phyloP scores from a whole-genome alignment of 2,329 filamentous ascomycete species.

The Torrubiella hemipterigena region DNA sequence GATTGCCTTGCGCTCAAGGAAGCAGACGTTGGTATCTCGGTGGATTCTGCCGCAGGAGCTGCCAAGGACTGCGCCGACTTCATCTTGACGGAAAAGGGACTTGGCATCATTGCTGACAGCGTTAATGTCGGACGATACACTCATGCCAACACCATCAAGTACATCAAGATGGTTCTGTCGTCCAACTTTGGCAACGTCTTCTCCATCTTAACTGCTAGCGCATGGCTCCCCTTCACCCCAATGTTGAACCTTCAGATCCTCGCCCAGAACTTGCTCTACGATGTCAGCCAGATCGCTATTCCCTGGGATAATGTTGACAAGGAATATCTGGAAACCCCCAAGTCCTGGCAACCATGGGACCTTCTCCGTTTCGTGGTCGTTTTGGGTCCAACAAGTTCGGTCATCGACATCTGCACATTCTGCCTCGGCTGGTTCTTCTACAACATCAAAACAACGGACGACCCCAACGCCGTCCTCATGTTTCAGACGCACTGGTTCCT shows the following conservation, averaged over 20 bases:
- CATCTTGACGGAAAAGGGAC: constrained; percentile 16
- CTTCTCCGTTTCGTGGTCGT: constrained; percentile 16
- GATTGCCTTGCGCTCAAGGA: constrained; percentile 16
- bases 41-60: constrained; percentile 15
- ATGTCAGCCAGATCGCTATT: constrained; percentile 17
- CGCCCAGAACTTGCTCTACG: constrained; percentile 16
- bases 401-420: constrained; percentile 15
- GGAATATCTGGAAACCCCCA: constrained; percentile 14
- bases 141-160: constrained; percentile 17
- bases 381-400: constrained; percentile 15
- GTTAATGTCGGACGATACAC: constrained; percentile 14
- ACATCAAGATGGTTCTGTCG: constrained; percentile 18
- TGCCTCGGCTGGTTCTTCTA: constrained; percentile 13
- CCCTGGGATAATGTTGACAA: constrained; percentile 16
- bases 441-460: constrained; percentile 8
- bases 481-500: constrained; percentile 17
- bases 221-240: constrained; percentile 16
- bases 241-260: constrained; percentile 16
- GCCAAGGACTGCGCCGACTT: constrained; percentile 17
- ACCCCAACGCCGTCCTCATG: constrained; percentile 7
- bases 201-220: constrained; percentile 14
- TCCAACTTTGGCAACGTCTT: constrained; percentile 19
- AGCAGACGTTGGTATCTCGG: constrained; percentile 17
- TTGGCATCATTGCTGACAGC: constrained; percentile 14
- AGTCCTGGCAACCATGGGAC: constrained; percentile 14